Evolutionary conservation across 768 basidiomycete genomes (phyloP).

Genomic region (Podaxis sp.): DNA sequence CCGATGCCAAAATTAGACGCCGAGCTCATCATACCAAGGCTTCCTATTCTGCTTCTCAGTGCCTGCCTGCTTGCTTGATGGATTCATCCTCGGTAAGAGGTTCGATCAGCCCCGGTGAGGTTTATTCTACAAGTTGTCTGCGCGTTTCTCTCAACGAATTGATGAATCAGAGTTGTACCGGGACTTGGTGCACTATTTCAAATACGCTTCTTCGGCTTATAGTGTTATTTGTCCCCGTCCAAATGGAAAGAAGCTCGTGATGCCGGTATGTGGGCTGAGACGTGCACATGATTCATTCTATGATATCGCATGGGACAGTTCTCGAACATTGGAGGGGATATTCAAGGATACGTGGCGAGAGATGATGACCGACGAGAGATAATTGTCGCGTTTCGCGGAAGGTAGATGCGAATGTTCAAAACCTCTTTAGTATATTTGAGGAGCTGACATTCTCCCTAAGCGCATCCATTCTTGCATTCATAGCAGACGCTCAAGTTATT

Average conservation of each 20-base stretch:
- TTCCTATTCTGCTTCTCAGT: background rate
- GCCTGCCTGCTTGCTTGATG: background rate
- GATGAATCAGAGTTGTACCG: slow-evolving; percentile 35
- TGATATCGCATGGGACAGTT: slow-evolving; percentile 29
- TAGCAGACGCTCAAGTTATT: slow-evolving; percentile 40
- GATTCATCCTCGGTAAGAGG: background rate
- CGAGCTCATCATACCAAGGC: background rate
- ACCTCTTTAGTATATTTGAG: background rate
- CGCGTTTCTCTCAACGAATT: background rate
- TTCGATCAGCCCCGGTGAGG: background rate
- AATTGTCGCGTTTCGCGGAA: slow-evolving; percentile 49
- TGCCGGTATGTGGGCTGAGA: slow-evolving; percentile 28
- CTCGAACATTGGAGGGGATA: slow-evolving; percentile 37
- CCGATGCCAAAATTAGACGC: background rate
- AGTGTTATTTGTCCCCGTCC: slow-evolving; percentile 42
- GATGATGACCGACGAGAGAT: slow-evolving; percentile 45
- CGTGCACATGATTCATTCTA: background rate
- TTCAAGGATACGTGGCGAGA: slow-evolving; percentile 50
- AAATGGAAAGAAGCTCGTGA: slow-evolving; percentile 42
- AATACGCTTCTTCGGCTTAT: slow-evolving; percentile 55
- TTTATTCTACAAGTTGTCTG: background rate
- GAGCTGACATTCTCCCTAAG: slow-evolving; percentile 21
- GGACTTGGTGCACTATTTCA: slow-evolving; percentile 51
- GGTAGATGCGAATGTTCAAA: slow-evolving; percentile 27
- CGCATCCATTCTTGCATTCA: slow-evolving; percentile 37